Base-by-base conservation (phyloP, 2,329 filamentous ascomycete genomes). In the Fusarium tricinctum region DNA sequence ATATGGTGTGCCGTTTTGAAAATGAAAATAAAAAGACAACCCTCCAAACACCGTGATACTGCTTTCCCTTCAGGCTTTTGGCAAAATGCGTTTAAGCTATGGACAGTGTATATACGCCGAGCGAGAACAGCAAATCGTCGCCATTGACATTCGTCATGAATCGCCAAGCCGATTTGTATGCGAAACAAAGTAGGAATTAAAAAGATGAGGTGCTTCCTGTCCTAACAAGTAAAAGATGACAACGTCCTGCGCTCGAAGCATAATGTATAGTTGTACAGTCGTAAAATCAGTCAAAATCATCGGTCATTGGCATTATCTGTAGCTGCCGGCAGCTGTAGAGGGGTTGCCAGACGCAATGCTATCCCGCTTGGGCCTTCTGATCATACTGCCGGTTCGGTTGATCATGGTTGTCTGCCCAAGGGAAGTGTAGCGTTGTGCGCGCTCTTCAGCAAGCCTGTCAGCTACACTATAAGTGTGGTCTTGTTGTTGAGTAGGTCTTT, bases 311-410 rank as follows among this genome's bases (percentile, higher is more conserved):
- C 68, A 73, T 82, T 76, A 86, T 78, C 84, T 80, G 74, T 84
- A 85, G 58, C 78, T 75, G 66, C 81, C 78, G 15, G 80, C 72
- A 35, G 81, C 78, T 35, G 81, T 77, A 58, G 80, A 77, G 19
- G 79, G 77, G 30, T 83, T 81, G 44, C 57, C 67, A 43, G 74
- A 63, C 19, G 71, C 66, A 49, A 73, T 69, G 68, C 80, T 82
- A 55, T 83, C 81, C 53, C 84, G 81, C 50, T 80, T 81, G 22
- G 77, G 75, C 52, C 80, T 74, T 69, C 81, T 76, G 63, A 78
- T 82, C 54, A 86, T 74, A 70, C 83, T 88, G 63, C 79, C 80
- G 7, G 80, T 78, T 58, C 85, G 81, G 59, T 77, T 79, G 35
- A 84, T 74, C 61, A 82, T 69, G 8, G 79, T 74, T 15, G 77